A percentile compares a stretch with the other conserved stretches of the same genome.
phyloP scores from a whole-genome alignment of 169 alveolate species.

The Blepharisma undulans region DNA sequence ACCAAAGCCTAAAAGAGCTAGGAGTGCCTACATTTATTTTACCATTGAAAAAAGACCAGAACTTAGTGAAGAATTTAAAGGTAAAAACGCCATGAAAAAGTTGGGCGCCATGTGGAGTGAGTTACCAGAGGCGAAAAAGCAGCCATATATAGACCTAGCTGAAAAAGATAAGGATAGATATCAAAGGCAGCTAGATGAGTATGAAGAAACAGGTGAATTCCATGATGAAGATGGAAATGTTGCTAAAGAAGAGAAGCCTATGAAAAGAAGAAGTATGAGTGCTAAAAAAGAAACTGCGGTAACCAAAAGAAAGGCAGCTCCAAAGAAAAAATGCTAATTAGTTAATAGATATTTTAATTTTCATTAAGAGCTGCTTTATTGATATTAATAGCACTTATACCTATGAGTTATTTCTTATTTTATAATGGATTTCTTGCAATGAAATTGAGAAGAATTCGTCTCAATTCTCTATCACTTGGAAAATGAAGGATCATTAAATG shows the following conservation, averaged over 20 bases:
- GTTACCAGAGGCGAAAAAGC: constrained; percentile 9
- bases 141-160: constrained; percentile 37
- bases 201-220: constrained; percentile 6
- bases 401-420: too few species aligned
- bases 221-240: constrained; percentile 37
- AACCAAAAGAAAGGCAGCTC: background rate
- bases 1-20: background rate
- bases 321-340: background rate
- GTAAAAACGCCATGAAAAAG: background rate
- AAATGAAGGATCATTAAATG: background rate
- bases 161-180: constrained; percentile 44
- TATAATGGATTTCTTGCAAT: too few species aligned
- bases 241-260: background rate
- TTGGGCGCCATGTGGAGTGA: constrained; percentile 22
- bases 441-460: background rate
- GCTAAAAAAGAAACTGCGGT: background rate
- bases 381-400: too few species aligned
- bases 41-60: background rate
- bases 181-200: constrained; percentile 33
- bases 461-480: background rate
- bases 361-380: too few species aligned
- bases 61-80: background rate
- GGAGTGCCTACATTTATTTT: background rate
- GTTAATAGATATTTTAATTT: background rate
- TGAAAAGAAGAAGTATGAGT: background rate